Base-by-base conservation (phyloP, 148 eudicot genomes). In the Vaccinium darrowii region DNA sequence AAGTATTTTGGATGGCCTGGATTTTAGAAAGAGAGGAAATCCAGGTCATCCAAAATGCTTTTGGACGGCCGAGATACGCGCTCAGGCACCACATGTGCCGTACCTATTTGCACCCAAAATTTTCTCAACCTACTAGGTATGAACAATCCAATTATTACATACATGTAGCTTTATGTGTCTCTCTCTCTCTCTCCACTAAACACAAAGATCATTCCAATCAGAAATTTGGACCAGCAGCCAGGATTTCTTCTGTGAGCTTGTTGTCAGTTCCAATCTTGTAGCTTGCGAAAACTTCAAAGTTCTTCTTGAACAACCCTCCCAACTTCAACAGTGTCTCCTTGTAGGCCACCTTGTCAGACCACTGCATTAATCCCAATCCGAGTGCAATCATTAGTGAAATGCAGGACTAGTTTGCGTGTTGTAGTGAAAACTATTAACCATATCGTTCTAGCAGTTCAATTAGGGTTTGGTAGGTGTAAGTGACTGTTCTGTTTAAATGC, bases 221-320 rank as follows among this genome's bases (percentile, higher is more conserved):
- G 72, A 90, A 94, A 15, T 76, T 80, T 13, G 98, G 95, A 88
- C 98, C 98, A 81, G 98, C 98, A 12, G 93, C 92, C 67, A 92
- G 89, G 81, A 94, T 94, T 82, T 94, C 92, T 63, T 90, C 83
- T 1, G 95, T 94, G 47, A 92, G 92, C 57, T 90, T 84, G 87
- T 87, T 84, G 80, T 89, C 94, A 51, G 84, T 76, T 30, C 95
- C 95, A 67, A 94, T 92, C 91, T 94, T 88, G 88, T 93, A 81
- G 86, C 85, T 74, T 3, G 85, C 62, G 10, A 90, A 94, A 67
- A 90, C 93, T 85, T 92, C 94, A 83, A 94, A 94, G 89, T 94
- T 94, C 47, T 87, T 91, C 93, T 86, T 94, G 74, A 94, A 94
- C 83, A 94, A 71, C 11, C 94, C 93, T n/a, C 84, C 98, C 72